Percentiles rank a stretch among this genome's conserved stretches.
phyloP scores from a whole-genome alignment of 1,284 basidiomycete species.

The Ceratobasidium sp. region DNA sequence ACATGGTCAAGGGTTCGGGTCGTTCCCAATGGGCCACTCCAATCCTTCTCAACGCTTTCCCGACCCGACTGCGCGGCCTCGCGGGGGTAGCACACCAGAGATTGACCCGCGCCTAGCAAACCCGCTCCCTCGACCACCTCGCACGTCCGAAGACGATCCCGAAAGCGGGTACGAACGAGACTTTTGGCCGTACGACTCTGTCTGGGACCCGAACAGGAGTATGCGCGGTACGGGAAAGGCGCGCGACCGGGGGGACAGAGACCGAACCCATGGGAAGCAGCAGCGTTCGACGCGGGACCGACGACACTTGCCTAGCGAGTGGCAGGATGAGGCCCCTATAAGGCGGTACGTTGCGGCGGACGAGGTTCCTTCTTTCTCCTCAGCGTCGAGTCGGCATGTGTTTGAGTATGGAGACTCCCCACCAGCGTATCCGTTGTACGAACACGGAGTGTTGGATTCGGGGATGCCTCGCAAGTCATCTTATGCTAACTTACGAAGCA shows the following conservation, averaged over 20 bases:
- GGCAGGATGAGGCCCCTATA: conserved; percentile 25
- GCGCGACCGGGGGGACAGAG: conserved; percentile 36
- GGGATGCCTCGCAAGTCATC: conserved; percentile 32
- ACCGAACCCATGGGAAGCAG: background rate
- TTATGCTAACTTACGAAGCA: conserved; percentile 40
- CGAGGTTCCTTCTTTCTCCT: conserved; percentile 20
- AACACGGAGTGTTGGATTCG: conserved; percentile 28
- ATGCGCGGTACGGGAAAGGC: conserved; percentile 31
- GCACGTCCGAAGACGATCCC: conserved; percentile 20
- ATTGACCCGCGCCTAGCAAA: background rate
- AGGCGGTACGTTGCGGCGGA: conserved; percentile 38
- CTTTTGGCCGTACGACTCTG: conserved; percentile 32
- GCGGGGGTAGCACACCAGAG: background rate
- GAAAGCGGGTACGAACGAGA: conserved; percentile 18
- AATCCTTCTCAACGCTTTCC: conserved; percentile 4
- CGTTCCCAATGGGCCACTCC: background rate
- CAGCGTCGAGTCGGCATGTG: conserved; percentile 40
- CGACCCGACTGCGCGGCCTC: background rate
- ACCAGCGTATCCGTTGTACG: conserved; percentile 41
- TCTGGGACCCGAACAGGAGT: conserved; percentile 36
- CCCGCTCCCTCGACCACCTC: background rate
- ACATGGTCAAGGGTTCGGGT: background rate
- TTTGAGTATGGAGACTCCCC: conserved; percentile 36
- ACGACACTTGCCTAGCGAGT: conserved; percentile 31
- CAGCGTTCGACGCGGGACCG: conserved; percentile 15